Evolutionary conservation across 805 yeast species (phyloP).

Genomic region (Candida suzukii): DNA sequence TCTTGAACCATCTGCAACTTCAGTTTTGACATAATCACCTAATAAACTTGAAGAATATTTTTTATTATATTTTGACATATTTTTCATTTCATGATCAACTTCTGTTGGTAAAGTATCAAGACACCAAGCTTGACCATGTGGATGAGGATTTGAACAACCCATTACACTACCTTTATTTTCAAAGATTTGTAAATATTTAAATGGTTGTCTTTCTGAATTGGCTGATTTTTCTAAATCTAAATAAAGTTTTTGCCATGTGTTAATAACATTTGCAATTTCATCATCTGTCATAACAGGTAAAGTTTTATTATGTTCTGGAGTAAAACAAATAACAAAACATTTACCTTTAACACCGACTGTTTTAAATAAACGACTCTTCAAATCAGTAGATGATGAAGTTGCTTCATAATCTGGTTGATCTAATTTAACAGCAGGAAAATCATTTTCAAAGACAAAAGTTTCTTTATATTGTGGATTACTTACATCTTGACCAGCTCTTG

Average conservation of each 20-base stretch:
- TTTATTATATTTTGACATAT: slow-evolving; percentile 41
- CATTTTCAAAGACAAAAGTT: slow-evolving; percentile 60
- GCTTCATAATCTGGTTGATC: slow-evolving; percentile 41
- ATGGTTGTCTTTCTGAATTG: slow-evolving; percentile 30
- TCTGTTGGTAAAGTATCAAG: slow-evolving; percentile 59
- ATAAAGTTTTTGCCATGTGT: slow-evolving; percentile 55
- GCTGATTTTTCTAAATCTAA: slow-evolving; percentile 32
- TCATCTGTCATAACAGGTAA: slow-evolving; percentile 49
- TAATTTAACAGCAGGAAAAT: slow-evolving; percentile 60
- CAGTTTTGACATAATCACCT: slow-evolving; percentile 55
- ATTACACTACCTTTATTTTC: slow-evolving; percentile 74
- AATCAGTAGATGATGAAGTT: slow-evolving; percentile 6
- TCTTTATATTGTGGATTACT: slow-evolving; percentile 47
- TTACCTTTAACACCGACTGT: slow-evolving; percentile 58
- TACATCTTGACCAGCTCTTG: slow-evolving; percentile 50
- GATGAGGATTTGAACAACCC: slow-evolving; percentile 82
- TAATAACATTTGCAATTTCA: slow-evolving; percentile 42
- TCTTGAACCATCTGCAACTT: slow-evolving; percentile 42
- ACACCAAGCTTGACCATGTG: slow-evolving; percentile 82
- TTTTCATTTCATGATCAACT: slow-evolving; percentile 48
- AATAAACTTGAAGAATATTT: slow-evolving; percentile 42
- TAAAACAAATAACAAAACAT: slow-evolving; percentile 66
- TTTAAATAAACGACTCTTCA: slow-evolving; percentile 39
- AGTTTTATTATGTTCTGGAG: slow-evolving; percentile 62
- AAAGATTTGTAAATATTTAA: slow-evolving; percentile 59